phyloP scores from a whole-genome alignment of 2,329 filamentous ascomycete genomes.

The Didymella arachidicola region DNA sequence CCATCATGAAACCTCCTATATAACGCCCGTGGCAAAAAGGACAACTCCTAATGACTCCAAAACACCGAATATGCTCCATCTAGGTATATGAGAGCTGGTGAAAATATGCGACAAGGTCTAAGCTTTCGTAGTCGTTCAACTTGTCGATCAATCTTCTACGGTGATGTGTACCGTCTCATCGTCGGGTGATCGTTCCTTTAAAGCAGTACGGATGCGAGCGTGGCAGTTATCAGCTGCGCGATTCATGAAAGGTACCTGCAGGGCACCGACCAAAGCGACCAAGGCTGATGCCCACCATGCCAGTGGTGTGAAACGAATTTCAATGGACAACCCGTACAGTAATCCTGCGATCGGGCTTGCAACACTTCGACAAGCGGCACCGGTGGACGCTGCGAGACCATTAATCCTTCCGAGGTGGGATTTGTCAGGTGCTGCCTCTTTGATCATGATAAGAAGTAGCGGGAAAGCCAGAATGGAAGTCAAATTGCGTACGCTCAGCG shows the following conservation, averaged over 20 bases:
- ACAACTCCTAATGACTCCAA: not conserved
- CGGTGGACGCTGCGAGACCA: conserved; percentile 73
- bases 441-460: conserved; percentile 73
- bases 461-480: conserved; percentile 74
- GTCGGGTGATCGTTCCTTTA: conserved; percentile 24
- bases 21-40: not conserved
- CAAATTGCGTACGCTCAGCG: conserved; percentile 70
- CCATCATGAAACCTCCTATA: not conserved
- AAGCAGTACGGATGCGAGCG: conserved; percentile 36
- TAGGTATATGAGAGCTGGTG: not conserved
- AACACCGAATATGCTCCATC: not conserved
- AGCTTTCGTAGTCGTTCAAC: not conserved
- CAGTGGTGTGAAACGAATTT: conserved; percentile 65
- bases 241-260: conserved; percentile 65
- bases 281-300: conserved; percentile 68
- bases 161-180: conserved; percentile 37
- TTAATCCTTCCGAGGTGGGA: conserved; percentile 74
- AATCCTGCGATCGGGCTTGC: conserved; percentile 73
- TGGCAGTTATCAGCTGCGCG: conserved; percentile 53
- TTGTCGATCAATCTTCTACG: conserved; percentile 29
- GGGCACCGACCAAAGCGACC: conserved; percentile 63
- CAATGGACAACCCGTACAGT: conserved; percentile 68
- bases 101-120: not conserved
- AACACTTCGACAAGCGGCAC: conserved; percentile 74
- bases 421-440: conserved; percentile 71